Conservation (phyloP, 2,329 filamentous ascomycete species). For the Knoxdaviesia capensis region DNA sequence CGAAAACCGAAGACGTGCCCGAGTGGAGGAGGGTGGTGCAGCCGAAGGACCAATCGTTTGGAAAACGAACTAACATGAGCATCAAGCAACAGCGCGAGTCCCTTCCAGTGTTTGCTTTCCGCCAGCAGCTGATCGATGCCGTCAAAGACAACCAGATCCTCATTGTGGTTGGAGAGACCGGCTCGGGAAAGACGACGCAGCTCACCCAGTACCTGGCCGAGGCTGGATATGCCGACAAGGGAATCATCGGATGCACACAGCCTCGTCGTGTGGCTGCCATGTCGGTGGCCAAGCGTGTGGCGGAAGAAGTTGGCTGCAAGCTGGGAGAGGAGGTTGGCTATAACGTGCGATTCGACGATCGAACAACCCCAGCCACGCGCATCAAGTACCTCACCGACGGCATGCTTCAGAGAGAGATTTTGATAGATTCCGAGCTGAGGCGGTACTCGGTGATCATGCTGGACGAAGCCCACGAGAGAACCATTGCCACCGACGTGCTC, state of each 20-base stretch:
- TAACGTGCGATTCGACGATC: slow-evolving; percentile 93
- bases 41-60: slow-evolving; percentile 60
- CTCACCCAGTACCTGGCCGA: slow-evolving; percentile 90
- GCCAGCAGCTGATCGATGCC: slow-evolving; percentile 71
- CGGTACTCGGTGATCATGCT: slow-evolving; percentile 95
- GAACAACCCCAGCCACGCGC: slow-evolving; percentile 65
- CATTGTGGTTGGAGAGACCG: slow-evolving; percentile 93
- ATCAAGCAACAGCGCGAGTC: slow-evolving; percentile 91
- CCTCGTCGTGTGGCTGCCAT: slow-evolving; percentile 93
- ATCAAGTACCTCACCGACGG: slow-evolving; percentile 99
- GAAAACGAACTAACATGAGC: slow-evolving; percentile 72
- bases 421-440: slow-evolving; percentile 74
- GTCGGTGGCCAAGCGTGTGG: slow-evolving; percentile 91
- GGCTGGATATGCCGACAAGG: slow-evolving; percentile 68
- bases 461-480: slow-evolving; percentile 94
- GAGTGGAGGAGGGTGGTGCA: slow-evolving; percentile 84
- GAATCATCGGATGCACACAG: slow-evolving; percentile 90
- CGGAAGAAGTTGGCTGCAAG: slow-evolving; percentile 83
- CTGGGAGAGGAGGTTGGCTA: slow-evolving; percentile 90
- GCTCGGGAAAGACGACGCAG: slow-evolving; percentile 93
- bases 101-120: slow-evolving; percentile 75
- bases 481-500: slow-evolving; percentile 85
- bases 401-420: slow-evolving; percentile 89
- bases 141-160: slow-evolving; percentile 75
- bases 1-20: slow-evolving; percentile 49